A percentile compares a stretch with the other conserved stretches of the same genome.
Evolutionary conservation across 306 rosid species (phyloP).

Genomic region (Alnus rubra): DNA sequence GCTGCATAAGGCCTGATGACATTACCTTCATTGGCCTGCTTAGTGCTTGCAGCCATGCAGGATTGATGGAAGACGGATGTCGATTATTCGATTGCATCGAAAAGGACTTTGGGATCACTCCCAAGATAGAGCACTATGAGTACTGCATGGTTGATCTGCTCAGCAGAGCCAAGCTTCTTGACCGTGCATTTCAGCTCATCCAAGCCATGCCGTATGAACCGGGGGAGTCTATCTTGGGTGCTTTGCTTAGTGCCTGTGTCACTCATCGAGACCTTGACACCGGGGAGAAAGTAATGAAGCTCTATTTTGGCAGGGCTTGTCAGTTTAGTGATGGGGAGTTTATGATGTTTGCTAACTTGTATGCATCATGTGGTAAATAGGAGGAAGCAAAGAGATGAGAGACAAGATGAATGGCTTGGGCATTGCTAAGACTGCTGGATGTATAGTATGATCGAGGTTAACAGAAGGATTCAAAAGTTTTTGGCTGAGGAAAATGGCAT

Average conservation of each 20-base stretch:
- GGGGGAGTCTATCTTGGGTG: constrained; percentile 31
- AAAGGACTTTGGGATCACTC: constrained; percentile 16
- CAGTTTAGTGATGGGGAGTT: constrained; percentile 32
- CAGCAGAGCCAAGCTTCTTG: constrained; percentile 24
- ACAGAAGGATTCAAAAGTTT: no score
- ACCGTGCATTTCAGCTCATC: constrained; percentile 17
- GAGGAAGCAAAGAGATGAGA: no score
- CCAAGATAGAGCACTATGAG: constrained; percentile 39
- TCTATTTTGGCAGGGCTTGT: constrained; percentile 3
- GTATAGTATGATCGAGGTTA: no score
- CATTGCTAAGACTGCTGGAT: no score
- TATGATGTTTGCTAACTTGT: constrained; percentile 37
- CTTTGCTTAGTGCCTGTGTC: constrained; percentile 39
- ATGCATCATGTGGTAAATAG: no score
- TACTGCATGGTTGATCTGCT: constrained; percentile 38
- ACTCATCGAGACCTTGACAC: constrained; percentile 26
- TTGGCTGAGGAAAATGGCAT: no score
- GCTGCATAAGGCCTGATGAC: no score
- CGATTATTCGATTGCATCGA: constrained; percentile 25
- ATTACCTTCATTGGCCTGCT: constrained; percentile 35
- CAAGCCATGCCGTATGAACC: constrained; percentile 31
- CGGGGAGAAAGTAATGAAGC: constrained; percentile 33
- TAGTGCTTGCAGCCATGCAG: constrained; percentile 38
- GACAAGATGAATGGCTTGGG: no score
- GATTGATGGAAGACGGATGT: constrained; percentile 31